Conservation (phyloP, 2,329 filamentous ascomycete genomes). For the Aspergillus ibericus region DNA sequence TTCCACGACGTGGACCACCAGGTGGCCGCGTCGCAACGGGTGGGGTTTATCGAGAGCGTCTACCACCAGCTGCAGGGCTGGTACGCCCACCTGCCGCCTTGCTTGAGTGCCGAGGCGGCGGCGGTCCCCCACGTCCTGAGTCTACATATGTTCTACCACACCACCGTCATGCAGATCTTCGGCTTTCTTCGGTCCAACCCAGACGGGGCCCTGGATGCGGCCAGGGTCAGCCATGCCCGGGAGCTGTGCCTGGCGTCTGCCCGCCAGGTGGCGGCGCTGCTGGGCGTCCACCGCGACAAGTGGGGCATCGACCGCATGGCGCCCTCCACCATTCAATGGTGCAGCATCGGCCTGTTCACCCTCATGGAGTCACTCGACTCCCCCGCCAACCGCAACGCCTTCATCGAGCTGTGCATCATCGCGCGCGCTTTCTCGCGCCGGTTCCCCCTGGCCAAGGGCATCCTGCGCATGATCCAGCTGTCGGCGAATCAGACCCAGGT, state of each 20-base stretch:
- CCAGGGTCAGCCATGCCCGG: constrained; percentile 13
- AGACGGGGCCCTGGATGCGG: not conserved
- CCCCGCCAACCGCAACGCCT: constrained; percentile 23
- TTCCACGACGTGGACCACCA: constrained; percentile 19
- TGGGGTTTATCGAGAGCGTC: constrained; percentile 16
- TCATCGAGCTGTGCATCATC: constrained; percentile 28
- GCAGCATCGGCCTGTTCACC: constrained; percentile 26
- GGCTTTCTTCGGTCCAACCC: constrained; percentile 24
- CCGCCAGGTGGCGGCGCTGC: constrained; percentile 23
- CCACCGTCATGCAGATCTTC: constrained; percentile 28
- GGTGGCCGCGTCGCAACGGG: constrained; percentile 11
- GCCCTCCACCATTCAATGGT: constrained; percentile 28
- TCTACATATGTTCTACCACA: constrained; percentile 30
- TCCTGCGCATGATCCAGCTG: constrained; percentile 30
- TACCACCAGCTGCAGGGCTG: constrained; percentile 25
- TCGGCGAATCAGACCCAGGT: constrained; percentile 24
- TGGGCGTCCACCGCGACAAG: constrained; percentile 25
- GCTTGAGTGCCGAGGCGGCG: constrained; percentile 22
- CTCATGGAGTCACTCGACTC: constrained; percentile 28
- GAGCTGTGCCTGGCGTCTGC: constrained; percentile 22
- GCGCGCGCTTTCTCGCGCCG: constrained; percentile 26
- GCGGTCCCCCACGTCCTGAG: constrained; percentile 27
- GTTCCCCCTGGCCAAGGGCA: constrained; percentile 27
- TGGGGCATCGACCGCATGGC: constrained; percentile 32
- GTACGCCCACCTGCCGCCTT: constrained; percentile 26